Conservation (phyloP, 1,139 yeast species). For the Geotrichum fermentans region DNA sequence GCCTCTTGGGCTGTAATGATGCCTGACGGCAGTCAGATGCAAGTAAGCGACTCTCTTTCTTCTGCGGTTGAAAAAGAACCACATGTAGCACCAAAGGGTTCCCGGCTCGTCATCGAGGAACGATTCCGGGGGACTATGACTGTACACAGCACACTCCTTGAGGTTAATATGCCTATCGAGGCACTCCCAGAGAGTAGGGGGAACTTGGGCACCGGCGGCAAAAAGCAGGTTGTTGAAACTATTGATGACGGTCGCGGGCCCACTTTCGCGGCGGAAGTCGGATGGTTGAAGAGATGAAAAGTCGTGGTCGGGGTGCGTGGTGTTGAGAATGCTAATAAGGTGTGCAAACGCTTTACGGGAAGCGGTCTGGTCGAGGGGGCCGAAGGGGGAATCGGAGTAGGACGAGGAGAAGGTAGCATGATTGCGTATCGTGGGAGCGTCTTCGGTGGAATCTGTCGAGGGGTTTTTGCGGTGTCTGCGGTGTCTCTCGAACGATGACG, state of each 20-base stretch:
- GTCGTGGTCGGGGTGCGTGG: slow-evolving; percentile 94
- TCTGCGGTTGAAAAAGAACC: slow-evolving; percentile 88
- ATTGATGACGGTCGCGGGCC: slow-evolving; percentile 54
- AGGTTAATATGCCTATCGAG: slow-evolving; percentile 81
- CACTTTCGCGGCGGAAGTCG: slow-evolving; percentile 59
- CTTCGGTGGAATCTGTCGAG: slow-evolving; percentile 7
- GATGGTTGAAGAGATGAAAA: slow-evolving; percentile 83
- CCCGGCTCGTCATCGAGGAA: slow-evolving; percentile 73
- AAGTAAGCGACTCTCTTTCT: slow-evolving; percentile 86
- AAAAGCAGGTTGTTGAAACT: slow-evolving; percentile 75
- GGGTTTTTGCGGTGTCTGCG: slow-evolving; percentile 11
- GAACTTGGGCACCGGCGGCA: slow-evolving; percentile 60
- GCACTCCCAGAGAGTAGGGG: slow-evolving; percentile 80
- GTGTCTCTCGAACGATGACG: slow-evolving; percentile 8
- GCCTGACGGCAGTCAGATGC: slow-evolving; percentile 45
- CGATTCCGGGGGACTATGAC: slow-evolving; percentile 74
- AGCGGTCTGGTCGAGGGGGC: slow-evolving; percentile 78
- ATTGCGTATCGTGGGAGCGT: slow-evolving; percentile 1
- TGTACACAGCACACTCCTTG: slow-evolving; percentile 69
- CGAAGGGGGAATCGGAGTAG: slow-evolving; percentile 68
- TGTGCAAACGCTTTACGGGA: slow-evolving; percentile 88
- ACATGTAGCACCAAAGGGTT: slow-evolving; percentile 83
- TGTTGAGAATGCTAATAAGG: slow-evolving; percentile 81
- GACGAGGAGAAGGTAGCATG: slow-evolving; percentile 20
- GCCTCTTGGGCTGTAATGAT: slow-evolving; percentile 26